A percentile compares a stretch with the other conserved stretches of the same genome.
phyloP scores from a whole-genome alignment of 495 filamentous ascomycete genomes.

The Xylaria telfairii region DNA sequence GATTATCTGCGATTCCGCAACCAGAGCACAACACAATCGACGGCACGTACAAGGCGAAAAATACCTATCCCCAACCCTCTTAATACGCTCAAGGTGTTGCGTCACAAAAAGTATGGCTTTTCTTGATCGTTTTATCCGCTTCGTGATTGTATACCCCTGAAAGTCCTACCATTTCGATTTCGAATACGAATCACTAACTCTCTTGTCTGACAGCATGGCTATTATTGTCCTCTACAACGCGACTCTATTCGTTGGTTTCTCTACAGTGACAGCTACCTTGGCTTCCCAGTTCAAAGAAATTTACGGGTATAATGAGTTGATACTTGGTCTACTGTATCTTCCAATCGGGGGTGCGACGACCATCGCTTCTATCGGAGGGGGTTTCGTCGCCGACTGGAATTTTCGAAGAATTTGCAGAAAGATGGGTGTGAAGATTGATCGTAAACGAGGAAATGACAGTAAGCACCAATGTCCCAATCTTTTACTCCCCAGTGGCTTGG shows the following conservation, averaged over 20 bases:
- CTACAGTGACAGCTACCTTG: slow-evolving; percentile 57
- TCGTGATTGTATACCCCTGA: background rate
- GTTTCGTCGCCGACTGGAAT: slow-evolving; percentile 63
- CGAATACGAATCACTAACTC: background rate
- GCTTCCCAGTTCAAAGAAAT: slow-evolving; percentile 65
- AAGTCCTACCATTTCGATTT: background rate
- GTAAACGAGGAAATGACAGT: slow-evolving; percentile 51
- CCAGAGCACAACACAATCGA: slow-evolving; percentile 33
- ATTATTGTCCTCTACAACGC: slow-evolving; percentile 51
- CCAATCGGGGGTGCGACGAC: slow-evolving; percentile 71
- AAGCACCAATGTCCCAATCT: slow-evolving; percentile 12
- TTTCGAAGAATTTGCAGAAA: slow-evolving; percentile 59
- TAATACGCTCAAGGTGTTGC: slow-evolving; percentile 67
- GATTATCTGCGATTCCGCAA: slow-evolving; percentile 48
- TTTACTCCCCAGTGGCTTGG: background rate
- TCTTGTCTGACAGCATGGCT: slow-evolving; percentile 31
- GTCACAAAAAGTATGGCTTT: slow-evolving; percentile 63
- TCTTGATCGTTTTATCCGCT: background rate
- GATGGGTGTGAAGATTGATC: slow-evolving; percentile 55
- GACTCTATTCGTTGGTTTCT: slow-evolving; percentile 58
- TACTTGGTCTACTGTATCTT: slow-evolving; percentile 67
- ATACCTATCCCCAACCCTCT: slow-evolving; percentile 74
- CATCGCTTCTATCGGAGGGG: slow-evolving; percentile 69
- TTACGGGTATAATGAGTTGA: slow-evolving; percentile 70
- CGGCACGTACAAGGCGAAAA: slow-evolving; percentile 50